Conservation (phyloP, 2,329 filamentous ascomycete genomes). For the Hortaea werneckii region DNA sequence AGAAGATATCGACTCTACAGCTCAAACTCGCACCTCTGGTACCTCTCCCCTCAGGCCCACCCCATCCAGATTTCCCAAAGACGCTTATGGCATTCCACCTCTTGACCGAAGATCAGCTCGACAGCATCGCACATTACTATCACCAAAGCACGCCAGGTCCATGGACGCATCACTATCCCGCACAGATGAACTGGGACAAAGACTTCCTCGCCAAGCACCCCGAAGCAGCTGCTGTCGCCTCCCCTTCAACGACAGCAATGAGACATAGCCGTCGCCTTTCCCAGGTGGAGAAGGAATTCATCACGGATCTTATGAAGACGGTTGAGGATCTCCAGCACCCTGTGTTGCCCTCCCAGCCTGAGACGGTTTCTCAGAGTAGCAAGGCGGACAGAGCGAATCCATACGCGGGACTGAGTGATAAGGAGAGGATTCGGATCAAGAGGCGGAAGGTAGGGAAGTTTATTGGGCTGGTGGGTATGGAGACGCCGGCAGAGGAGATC, state of each 20-base stretch:
- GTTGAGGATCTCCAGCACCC: slow-evolving; percentile 29
- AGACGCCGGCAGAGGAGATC: slow-evolving; percentile 41
- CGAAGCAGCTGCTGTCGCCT: slow-evolving; percentile 2
- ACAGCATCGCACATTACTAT: slow-evolving; percentile 61
- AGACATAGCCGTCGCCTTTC: slow-evolving; percentile 10
- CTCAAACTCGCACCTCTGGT: slow-evolving; percentile 58
- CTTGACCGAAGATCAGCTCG: slow-evolving; percentile 59
- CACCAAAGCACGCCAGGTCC: slow-evolving; percentile 53
- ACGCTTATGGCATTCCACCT: slow-evolving; percentile 65
- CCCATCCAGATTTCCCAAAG: slow-evolving; percentile 55
- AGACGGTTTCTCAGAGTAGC: slow-evolving; percentile 1
- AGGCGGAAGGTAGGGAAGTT: slow-evolving; percentile 62
- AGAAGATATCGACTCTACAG: slow-evolving; percentile 56
- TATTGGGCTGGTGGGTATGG: slow-evolving; percentile 58
- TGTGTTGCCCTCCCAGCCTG: slow-evolving; percentile 2
- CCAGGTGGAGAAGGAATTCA: slow-evolving; percentile 13
- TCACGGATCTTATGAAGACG: slow-evolving; percentile 20
- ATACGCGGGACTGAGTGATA: slow-evolving; percentile 24
- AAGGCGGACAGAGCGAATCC: slow-evolving; percentile 5
- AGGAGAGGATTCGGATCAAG: slow-evolving; percentile 43
- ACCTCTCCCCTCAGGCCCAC: slow-evolving; percentile 43
- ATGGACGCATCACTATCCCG: slow-evolving; percentile 54
- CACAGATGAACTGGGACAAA: slow-evolving; percentile 53
- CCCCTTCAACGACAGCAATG: slow-evolving; percentile 1
- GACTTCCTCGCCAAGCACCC: slow-evolving; percentile 26